Evolutionary conservation across 2,329 filamentous ascomycete genomes (phyloP).

Genomic region (Fusarium xylarioides): DNA sequence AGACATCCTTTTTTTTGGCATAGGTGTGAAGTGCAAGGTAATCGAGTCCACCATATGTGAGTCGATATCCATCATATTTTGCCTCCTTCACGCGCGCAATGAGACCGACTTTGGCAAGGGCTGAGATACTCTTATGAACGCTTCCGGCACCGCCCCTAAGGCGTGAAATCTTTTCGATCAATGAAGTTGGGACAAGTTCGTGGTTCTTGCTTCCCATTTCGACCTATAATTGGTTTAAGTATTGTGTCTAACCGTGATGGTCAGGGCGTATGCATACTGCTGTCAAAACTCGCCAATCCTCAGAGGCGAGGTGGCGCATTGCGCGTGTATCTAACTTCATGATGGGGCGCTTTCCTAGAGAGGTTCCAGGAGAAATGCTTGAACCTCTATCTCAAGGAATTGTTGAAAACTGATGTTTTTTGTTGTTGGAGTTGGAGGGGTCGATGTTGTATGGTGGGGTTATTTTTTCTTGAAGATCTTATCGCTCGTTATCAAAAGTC

Average conservation of each 20-base stretch:
- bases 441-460: constrained; percentile 43
- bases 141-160: constrained; percentile 80
- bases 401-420: not conserved
- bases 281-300: constrained; percentile 95
- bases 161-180: constrained; percentile 86
- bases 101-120: constrained; percentile 88
- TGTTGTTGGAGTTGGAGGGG: constrained; percentile 30
- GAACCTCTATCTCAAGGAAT: not conserved
- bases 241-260: constrained; percentile 45
- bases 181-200: constrained; percentile 89
- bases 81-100: constrained; percentile 95
- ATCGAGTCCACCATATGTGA: constrained; percentile 96
- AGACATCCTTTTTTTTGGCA: constrained; percentile 80
- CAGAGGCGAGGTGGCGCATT: constrained; percentile 87
- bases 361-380: not conserved
- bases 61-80: constrained; percentile 95
- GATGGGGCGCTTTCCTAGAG: constrained; percentile 29
- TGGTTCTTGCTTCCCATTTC: constrained; percentile 96
- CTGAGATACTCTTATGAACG: constrained; percentile 87
- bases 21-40: constrained; percentile 96
- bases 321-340: constrained; percentile 98
- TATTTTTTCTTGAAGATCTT: constrained; percentile 44
- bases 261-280: constrained; percentile 68
- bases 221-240: constrained; percentile 66
- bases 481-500: constrained; percentile 34